Conservation (phyloP, 768 basidiomycete species). For the Candolleomyces eurysporus region DNA sequence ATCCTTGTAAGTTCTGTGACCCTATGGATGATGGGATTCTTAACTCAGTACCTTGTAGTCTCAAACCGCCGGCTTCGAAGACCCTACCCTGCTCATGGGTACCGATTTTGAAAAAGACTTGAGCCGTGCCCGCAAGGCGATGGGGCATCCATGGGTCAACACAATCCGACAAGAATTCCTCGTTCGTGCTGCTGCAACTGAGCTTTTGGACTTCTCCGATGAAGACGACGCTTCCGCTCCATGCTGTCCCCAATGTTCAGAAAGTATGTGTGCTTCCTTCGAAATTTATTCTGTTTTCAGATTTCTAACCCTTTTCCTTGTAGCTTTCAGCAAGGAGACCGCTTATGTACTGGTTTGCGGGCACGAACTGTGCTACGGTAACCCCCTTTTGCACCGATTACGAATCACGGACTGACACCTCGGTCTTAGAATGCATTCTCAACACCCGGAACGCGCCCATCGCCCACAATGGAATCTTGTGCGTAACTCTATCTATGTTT, state of each 20-base stretch:
- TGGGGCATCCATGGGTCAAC: conserved; percentile 40
- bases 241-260: conserved; percentile 64
- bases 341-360: conserved; percentile 57
- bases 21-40: background rate
- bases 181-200: conserved; percentile 42
- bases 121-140: conserved; percentile 53
- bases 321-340: conserved; percentile 47
- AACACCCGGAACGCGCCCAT: conserved; percentile 51
- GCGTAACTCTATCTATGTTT: conserved; percentile 16
- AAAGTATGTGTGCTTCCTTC: conserved; percentile 37
- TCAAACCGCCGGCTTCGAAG: conserved; percentile 39
- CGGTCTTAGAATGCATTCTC: conserved; percentile 49
- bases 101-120: conserved; percentile 53
- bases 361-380: conserved; percentile 65
- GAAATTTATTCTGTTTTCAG: too few relatives aligned
- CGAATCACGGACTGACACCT: background rate
- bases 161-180: conserved; percentile 40
- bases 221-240: conserved; percentile 41
- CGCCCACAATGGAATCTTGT: conserved; percentile 62
- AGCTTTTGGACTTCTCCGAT: conserved; percentile 45
- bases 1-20: conserved; percentile 48
- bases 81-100: conserved; percentile 48
- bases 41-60: conserved; percentile 1
- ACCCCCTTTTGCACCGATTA: conserved; percentile 8
- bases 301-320: background rate